Evolutionary conservation across 345 rosid genomes (phyloP).

Genomic region (Arabis hirsuta): DNA sequence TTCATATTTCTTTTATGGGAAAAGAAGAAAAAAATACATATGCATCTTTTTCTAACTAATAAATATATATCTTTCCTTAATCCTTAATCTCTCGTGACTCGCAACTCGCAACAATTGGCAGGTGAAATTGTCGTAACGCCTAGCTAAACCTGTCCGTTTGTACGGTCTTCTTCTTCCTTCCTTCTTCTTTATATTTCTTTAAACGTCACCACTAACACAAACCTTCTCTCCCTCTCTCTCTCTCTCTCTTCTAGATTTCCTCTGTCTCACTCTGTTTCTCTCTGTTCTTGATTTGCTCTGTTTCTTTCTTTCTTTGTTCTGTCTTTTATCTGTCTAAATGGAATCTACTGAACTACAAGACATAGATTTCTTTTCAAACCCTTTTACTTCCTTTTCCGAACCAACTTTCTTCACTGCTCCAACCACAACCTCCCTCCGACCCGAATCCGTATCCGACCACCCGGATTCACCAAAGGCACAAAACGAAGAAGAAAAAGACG

Average conservation of each 20-base stretch:
- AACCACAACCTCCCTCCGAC: slow-evolving; percentile 37
- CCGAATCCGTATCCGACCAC: slow-evolving; percentile 8
- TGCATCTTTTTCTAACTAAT: not conserved
- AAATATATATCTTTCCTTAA: slow-evolving; percentile 26
- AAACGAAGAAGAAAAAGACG: slow-evolving; percentile 64
- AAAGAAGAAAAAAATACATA: not conserved
- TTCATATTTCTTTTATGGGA: not conserved
- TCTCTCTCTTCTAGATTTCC: not conserved
- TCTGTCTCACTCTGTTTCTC: not conserved
- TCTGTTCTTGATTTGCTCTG: slow-evolving; percentile 1
- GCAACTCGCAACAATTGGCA: slow-evolving; percentile 46
- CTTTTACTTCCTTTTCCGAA: slow-evolving; percentile 13
- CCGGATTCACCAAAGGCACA: slow-evolving; percentile 30
- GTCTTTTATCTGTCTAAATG: slow-evolving; percentile 31
- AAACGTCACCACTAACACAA: not conserved
- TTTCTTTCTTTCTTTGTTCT: slow-evolving; percentile 14
- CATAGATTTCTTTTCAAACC: slow-evolving; percentile 30
- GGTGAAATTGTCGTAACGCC: slow-evolving; percentile 45
- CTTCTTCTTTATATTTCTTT: slow-evolving; percentile 16
- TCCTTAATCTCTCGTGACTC: slow-evolving; percentile 40
- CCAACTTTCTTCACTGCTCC: slow-evolving; percentile 40
- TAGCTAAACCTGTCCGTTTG: slow-evolving; percentile 27
- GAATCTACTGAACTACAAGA: slow-evolving; percentile 40
- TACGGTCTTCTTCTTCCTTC: slow-evolving; percentile 27
- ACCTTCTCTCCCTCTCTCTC: slow-evolving; percentile 1